phyloP scores from a whole-genome alignment of 192 early-diverging fungal species.

The Gamsiella multidivaricata region DNA sequence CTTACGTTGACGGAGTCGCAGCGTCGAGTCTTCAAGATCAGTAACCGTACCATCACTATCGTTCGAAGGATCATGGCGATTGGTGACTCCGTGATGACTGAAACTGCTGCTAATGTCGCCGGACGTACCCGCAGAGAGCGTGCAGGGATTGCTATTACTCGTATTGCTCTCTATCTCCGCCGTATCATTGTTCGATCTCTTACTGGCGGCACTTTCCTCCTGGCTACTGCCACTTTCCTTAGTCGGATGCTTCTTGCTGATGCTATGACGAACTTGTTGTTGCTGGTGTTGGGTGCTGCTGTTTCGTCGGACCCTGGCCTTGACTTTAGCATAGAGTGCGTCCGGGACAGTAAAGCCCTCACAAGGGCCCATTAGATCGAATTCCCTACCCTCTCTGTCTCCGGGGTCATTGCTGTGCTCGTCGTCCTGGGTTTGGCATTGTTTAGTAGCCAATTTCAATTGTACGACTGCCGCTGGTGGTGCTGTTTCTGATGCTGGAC shows the following conservation, averaged over 20 bases:
- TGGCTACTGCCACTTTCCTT: constrained; percentile 11
- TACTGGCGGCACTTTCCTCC: constrained; percentile 2
- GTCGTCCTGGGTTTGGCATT: background rate
- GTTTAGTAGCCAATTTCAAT: background rate
- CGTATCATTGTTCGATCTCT: constrained; percentile 2
- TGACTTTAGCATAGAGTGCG: constrained; percentile 42
- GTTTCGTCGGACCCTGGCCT: constrained; percentile 16
- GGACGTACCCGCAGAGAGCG: constrained; percentile 14
- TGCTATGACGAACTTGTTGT: constrained; percentile 1
- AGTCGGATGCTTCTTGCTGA: background rate
- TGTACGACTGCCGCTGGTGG: constrained; percentile 1
- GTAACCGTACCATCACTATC: constrained; percentile 42
- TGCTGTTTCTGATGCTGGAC: background rate
- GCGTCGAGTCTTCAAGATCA: constrained; percentile 12
- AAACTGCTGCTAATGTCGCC: constrained; percentile 3
- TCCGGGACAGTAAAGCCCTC: constrained; percentile 35
- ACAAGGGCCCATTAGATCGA: constrained; percentile 16
- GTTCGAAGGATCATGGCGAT: constrained; percentile 17
- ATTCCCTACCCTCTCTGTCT: background rate
- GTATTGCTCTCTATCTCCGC: constrained; percentile 32
- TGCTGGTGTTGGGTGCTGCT: constrained; percentile 9
- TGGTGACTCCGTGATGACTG: background rate
- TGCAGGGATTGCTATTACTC: constrained; percentile 21
- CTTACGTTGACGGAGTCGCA: constrained; percentile 30
- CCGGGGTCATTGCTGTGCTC: background rate